Evolutionary conservation across 2,329 filamentous ascomycete genomes (phyloP), one percentile per base, ranked within the genome.

Genomic region (Cladosporium velox): DNA sequence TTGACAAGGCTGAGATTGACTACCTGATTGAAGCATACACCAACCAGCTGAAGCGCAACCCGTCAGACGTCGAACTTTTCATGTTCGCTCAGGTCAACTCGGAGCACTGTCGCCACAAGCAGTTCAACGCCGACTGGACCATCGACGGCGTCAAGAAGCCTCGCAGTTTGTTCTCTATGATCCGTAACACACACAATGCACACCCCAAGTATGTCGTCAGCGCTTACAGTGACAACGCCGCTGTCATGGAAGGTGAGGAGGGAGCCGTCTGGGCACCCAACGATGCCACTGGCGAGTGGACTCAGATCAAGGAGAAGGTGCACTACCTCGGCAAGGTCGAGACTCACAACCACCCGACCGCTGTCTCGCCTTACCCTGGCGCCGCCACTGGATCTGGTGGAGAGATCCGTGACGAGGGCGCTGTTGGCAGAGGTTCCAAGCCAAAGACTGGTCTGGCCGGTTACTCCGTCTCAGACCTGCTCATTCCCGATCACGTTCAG

Each of bases 41-140:
- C 6, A 83, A 87, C 44, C 85, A 84, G 66, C 82, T 89, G 21
- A 86, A 87, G 68, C 82, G 88, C 44, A 82, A 86, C 59, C 92
- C 92, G 0, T 90, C 93, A 67, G 95, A 98, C 77, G 91, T 98
- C 54, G 95, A 99, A 81, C 85, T 98, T 26, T 98, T 98, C 84
- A 98, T 98, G 95, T 99, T 98, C 78, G 94, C 94, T 18, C 95
- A 99, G 80, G 94, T 99, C 77, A 98, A 98, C 83, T 98, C 94
- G 3, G 95, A 99, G 84, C 94, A 98, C 79, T 97, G 87, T 75
- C 81, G 87, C 66, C 87, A 90, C 76, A 96, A 97, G 83, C 91
- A 96, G 73, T 99, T 99, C 86, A 99, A 99, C 79, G 93, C 95
- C 32, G 90, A 89, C 67, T 99, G 95, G 92, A 95, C 90, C 18